phyloP scores from a whole-genome alignment of 1,284 basidiomycete species.

The Tilletia setariae region DNA sequence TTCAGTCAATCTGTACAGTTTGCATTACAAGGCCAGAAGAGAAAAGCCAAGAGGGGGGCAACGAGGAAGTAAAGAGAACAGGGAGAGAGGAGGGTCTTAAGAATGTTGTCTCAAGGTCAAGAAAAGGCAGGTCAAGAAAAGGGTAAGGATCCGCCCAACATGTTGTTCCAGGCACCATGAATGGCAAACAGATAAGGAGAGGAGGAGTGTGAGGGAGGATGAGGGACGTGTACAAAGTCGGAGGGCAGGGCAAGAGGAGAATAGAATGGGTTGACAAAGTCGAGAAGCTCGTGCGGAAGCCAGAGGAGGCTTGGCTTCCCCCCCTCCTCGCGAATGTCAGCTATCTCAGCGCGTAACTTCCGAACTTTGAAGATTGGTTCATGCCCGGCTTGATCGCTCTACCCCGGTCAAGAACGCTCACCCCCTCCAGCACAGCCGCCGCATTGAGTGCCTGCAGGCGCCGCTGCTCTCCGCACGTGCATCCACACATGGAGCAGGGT shows the following conservation, averaged over 20 bases:
- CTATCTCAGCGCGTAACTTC: constrained; percentile 8
- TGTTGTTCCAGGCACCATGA: neutral
- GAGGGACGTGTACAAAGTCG: neutral
- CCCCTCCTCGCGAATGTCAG: no score
- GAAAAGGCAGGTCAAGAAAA: neutral
- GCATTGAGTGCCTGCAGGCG: constrained; percentile 40
- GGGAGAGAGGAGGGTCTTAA: no score
- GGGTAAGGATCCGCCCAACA: no score
- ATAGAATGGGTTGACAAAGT: neutral
- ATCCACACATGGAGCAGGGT: constrained; percentile 33
- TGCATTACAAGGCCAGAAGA: no score
- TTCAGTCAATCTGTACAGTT: no score
- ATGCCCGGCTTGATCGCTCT: constrained; percentile 32
- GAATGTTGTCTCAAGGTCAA: no score
- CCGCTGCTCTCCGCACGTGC: constrained; percentile 37
- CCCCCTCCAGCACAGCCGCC: constrained; percentile 36
- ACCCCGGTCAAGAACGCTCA: constrained; percentile 37
- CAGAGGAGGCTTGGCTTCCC: no score
- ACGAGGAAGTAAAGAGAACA: no score
- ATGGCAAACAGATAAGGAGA: neutral
- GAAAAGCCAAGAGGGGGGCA: no score
- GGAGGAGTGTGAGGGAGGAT: neutral
- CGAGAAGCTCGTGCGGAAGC: neutral
- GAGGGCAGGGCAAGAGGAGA: neutral
- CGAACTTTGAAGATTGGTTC: constrained; percentile 1